Percentiles rank a stretch among this genome's conserved stretches.
These are phyloP conservation scores for Schwanniomyces etchellsii DNA, from an alignment of 1,139 yeast species.

Conservation along the genomic window DNA sequence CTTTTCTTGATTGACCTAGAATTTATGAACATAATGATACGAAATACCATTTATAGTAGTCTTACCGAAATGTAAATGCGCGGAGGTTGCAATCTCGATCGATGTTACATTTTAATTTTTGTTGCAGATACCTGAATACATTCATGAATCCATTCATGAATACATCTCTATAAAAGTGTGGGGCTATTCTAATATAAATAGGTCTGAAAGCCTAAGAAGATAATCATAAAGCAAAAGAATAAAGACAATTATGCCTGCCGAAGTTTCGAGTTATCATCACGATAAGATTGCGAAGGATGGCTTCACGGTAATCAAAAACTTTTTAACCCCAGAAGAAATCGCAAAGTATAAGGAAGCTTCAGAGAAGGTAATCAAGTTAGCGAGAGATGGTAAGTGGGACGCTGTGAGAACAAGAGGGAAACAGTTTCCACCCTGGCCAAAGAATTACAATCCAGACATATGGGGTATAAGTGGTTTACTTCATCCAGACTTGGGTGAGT, in stretches of 20 bases:
- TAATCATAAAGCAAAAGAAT: too few species aligned
- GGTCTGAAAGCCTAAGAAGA: too few species aligned
- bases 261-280: slow-evolving; percentile 12
- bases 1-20: too few species aligned
- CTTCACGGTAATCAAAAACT: slow-evolving; percentile 36
- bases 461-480: slow-evolving; percentile 52
- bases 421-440: slow-evolving; percentile 59
- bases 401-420: slow-evolving; percentile 50
- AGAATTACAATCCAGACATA: slow-evolving; percentile 48
- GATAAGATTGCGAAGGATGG: slow-evolving; percentile 40
- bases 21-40: too few species aligned
- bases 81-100: too few species aligned
- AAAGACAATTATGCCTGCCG: background rate
- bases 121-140: too few species aligned
- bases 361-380: slow-evolving; percentile 36
- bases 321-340: slow-evolving; percentile 39
- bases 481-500: slow-evolving; percentile 43
- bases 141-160: too few species aligned
- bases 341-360: slow-evolving; percentile 33
- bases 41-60: too few species aligned
- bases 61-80: background rate
- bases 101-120: too few species aligned
- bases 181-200: too few species aligned
- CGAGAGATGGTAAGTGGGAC: slow-evolving; percentile 49
- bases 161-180: too few species aligned